phyloP scores from a whole-genome alignment of 805 yeast genomes.

The Myxozyma mucilagina region DNA sequence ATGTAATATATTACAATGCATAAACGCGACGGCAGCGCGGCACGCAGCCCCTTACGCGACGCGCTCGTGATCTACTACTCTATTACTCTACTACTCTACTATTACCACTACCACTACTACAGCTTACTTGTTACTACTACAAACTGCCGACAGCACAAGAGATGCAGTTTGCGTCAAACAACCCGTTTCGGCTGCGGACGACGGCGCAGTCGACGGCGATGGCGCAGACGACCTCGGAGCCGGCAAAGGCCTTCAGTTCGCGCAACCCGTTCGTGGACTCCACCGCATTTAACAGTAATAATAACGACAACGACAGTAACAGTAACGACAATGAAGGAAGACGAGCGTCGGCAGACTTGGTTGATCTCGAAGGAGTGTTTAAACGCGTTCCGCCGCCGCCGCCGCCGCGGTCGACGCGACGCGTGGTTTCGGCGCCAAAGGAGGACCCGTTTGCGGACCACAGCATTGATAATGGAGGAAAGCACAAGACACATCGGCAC shows the following conservation, averaged over 20 bases:
- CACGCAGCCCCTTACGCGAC: background rate
- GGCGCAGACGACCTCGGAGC: slow-evolving; percentile 23
- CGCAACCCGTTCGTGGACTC: slow-evolving; percentile 26
- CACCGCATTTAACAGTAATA: background rate
- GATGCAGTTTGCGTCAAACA: slow-evolving; percentile 30
- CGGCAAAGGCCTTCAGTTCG: slow-evolving; percentile 8
- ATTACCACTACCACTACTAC: too few relatives aligned
- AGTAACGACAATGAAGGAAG: background rate
- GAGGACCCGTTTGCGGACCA: slow-evolving; percentile 1
- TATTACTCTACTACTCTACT: too few relatives aligned
- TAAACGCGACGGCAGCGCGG: slow-evolving; percentile 6
- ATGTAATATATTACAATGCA: background rate
- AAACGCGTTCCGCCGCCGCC: slow-evolving; percentile 12
- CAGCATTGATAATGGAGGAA: background rate
- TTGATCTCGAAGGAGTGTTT: too few relatives aligned
- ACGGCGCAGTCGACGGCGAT: slow-evolving; percentile 6
- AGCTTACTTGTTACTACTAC: too few relatives aligned
- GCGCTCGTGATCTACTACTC: background rate
- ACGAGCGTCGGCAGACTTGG: background rate
- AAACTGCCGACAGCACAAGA: background rate
- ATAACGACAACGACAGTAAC: background rate
- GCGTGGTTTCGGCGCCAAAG: background rate
- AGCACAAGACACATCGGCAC: background rate
- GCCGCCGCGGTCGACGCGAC: slow-evolving; percentile 9
- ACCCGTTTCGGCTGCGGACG: slow-evolving; percentile 28